Conservation (phyloP, 345 rosid genomes). For the Corymbia maculata region DNA sequence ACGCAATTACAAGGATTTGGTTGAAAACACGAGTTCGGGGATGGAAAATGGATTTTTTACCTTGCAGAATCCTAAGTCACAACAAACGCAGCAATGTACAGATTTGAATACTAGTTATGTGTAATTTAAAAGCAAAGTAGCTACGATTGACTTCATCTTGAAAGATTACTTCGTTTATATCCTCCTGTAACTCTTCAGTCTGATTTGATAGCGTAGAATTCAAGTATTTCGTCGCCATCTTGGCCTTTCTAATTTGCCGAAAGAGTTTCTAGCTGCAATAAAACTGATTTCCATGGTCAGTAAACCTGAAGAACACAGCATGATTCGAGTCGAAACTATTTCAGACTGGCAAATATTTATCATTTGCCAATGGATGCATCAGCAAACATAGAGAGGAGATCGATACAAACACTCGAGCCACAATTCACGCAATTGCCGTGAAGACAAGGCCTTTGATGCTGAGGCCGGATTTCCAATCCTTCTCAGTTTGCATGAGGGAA, state of each 20-base stretch:
- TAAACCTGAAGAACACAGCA: neutral
- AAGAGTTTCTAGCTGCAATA: neutral
- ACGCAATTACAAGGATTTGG: neutral
- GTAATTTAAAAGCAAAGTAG: neutral
- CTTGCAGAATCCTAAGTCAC: too few relatives aligned
- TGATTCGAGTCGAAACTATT: neutral
- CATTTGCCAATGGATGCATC: neutral
- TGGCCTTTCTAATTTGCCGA: neutral
- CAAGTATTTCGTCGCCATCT: neutral
- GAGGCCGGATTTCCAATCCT: neutral
- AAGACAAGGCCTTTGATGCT: neutral
- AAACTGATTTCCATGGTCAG: neutral
- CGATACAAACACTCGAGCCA: neutral
- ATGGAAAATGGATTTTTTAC: neutral
- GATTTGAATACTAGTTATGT: too few relatives aligned
- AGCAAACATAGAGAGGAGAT: neutral
- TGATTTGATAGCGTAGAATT: neutral
- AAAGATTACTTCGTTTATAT: neutral
- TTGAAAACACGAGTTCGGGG: neutral
- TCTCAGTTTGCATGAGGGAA: neutral
- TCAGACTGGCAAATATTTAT: neutral
- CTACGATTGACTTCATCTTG: neutral
- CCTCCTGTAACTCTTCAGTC: neutral
- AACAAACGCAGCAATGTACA: too few relatives aligned
- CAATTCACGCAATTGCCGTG: neutral